A percentile compares a stretch with the other conserved stretches of the same genome.
phyloP scores from a whole-genome alignment of 1,284 basidiomycete genomes.

The Lentinula novae-zelandiae region DNA sequence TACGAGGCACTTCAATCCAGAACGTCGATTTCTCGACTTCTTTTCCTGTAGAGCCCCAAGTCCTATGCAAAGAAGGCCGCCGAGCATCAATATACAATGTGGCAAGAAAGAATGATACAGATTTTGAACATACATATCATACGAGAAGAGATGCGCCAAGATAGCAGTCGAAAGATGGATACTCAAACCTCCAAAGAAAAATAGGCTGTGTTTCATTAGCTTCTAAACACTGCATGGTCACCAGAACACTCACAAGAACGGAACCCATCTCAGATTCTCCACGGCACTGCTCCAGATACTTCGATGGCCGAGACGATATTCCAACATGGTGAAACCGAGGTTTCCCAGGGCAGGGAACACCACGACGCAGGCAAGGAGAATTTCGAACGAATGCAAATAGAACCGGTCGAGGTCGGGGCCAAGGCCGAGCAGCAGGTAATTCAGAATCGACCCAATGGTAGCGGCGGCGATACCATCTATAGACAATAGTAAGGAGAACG shows the following conservation, averaged over 20 bases:
- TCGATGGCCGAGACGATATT: slow-evolving; percentile 71
- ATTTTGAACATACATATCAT: slow-evolving; percentile 66
- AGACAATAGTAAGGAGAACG: slow-evolving; percentile 46
- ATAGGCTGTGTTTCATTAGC: slow-evolving; percentile 50
- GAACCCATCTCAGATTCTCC: slow-evolving; percentile 75
- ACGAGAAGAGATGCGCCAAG: slow-evolving; percentile 76
- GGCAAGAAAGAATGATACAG: neutral
- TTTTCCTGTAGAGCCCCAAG: slow-evolving; percentile 35
- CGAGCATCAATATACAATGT: neutral
- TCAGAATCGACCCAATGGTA: slow-evolving; percentile 58
- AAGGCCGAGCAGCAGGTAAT: slow-evolving; percentile 72
- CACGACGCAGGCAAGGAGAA: slow-evolving; percentile 73
- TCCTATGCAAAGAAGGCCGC: slow-evolving; percentile 26
- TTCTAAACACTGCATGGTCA: neutral
- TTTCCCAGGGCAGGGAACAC: slow-evolving; percentile 73
- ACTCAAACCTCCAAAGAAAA: slow-evolving; percentile 81
- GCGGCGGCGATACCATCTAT: slow-evolving; percentile 58
- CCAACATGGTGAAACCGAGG: slow-evolving; percentile 64
- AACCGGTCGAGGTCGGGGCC: slow-evolving; percentile 64
- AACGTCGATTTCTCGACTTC: slow-evolving; percentile 43
- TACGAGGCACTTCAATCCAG: slow-evolving; percentile 64
- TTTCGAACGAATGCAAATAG: slow-evolving; percentile 71
- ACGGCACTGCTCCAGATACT: slow-evolving; percentile 46
- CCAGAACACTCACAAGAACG: slow-evolving; percentile 65
- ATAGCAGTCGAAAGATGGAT: slow-evolving; percentile 69